Base-by-base conservation (phyloP, 2,329 filamentous ascomycete species). In the Chrysoporthe austroafricana region DNA sequence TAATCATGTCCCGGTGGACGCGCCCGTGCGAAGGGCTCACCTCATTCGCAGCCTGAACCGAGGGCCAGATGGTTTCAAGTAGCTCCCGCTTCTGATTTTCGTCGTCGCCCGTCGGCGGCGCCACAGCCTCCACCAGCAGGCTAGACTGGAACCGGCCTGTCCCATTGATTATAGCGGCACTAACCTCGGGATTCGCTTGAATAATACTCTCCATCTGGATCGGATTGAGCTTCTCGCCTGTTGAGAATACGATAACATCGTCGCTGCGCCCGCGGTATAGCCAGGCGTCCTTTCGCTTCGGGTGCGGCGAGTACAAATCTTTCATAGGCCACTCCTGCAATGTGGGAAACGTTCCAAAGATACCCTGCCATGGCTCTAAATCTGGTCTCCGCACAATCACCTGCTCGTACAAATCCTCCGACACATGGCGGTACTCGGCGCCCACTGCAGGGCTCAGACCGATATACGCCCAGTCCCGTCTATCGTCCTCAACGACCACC, bases 111-210 rank as follows among this genome's bases (percentile, higher is more conserved):
- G 63, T 59, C 14, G 7, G 39, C 56, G 58, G 8, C 11, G 14
- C 9, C 13, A 16, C 9, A 21, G 48, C 54, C 68, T 87, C 85
- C 44, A 86, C 67, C 8, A 67, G 50, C 16, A 67, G 36, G 7
- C 48, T 32, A 11, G 65, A 50, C 34, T 63, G 58, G 6, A 63
- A 52, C 8, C 52, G 50, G 42, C 36, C 26, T 18, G 44, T 32
- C n/a, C 65, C 65, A 11, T 50, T n/a, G 4, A 67, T 46, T 5
- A 67, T 42, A 16, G 52, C 65, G 5, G 34, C 65, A n/a, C n/a
- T 44, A 21, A 66, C 13, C 11, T 48, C 48, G 26, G 65, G 52
- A 43, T 67, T 42, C 9, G 54, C 61, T 4, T 63, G 43, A 11
- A 70, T 34, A 21, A 63, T n/a, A n/a, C 48, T 50, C 64, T 65